A percentile compares a stretch with the other conserved stretches of the same genome.
phyloP scores from a whole-genome alignment of 352 stramenopile species.

The Saprolegnia parasitica region DNA sequence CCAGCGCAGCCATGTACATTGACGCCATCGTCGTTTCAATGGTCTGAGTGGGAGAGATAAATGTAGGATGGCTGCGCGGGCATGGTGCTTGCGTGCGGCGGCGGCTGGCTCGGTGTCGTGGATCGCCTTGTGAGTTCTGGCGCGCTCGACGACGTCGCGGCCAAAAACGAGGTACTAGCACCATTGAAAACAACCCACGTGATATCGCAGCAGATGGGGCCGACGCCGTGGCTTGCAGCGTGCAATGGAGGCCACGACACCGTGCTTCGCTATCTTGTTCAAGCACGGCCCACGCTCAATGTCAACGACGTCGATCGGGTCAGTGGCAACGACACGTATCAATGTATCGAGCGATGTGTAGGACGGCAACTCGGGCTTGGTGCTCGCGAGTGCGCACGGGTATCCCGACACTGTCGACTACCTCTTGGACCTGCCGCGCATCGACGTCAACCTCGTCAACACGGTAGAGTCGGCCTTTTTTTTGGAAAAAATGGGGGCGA shows the following conservation, averaged over 20 bases:
- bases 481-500: not conserved
- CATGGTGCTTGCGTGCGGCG: not conserved
- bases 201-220: not conserved
- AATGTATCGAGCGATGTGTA: not conserved
- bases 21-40: not conserved
- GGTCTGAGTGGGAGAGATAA: too few relatives aligned
- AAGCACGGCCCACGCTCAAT: not conserved
- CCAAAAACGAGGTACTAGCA: not conserved
- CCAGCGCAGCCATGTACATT: not conserved
- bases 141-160: not conserved
- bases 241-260: not conserved
- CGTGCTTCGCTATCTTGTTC: not conserved
- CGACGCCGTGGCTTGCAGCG: not conserved
- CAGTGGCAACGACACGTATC: not conserved
- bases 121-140: not conserved
- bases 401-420: not conserved
- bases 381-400: not conserved
- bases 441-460: not conserved
- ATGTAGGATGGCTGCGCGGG: not conserved
- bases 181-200: not conserved
- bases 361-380: not conserved
- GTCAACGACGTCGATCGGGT: not conserved
- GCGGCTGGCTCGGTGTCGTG: not conserved
- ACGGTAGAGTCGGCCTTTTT: not conserved
- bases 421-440: not conserved